These are phyloP conservation scores for Mollisia scopiformis DNA, from an alignment of 2,329 filamentous ascomycete genomes.

Conservation along the genomic window DNA sequence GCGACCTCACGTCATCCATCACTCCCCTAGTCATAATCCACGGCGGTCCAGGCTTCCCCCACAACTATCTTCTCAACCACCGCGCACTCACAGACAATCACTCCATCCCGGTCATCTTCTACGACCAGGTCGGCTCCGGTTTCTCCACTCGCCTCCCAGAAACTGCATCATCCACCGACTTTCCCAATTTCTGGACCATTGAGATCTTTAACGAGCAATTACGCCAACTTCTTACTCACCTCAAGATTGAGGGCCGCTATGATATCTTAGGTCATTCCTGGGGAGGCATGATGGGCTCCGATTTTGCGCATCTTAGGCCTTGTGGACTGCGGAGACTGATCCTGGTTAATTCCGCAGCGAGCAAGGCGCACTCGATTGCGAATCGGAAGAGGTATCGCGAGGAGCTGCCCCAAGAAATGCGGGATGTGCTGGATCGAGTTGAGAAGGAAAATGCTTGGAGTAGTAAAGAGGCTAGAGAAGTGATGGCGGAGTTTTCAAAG, in stretches of 20 bases:
- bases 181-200: slow-evolving; percentile 49
- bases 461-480: not conserved
- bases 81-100: slow-evolving; percentile 9
- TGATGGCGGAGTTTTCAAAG: slow-evolving; percentile 6
- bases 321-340: slow-evolving; percentile 42
- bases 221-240: slow-evolving; percentile 47
- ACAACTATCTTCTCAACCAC: slow-evolving; percentile 42
- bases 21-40: slow-evolving; percentile 43
- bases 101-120: slow-evolving; percentile 50
- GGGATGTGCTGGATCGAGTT: slow-evolving; percentile 21
- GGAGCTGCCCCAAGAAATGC: slow-evolving; percentile 27
- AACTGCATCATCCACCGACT: slow-evolving; percentile 39
- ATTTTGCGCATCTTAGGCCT: slow-evolving; percentile 43
- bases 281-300: slow-evolving; percentile 53
- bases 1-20: too few relatives aligned
- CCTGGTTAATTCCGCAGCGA: slow-evolving; percentile 33
- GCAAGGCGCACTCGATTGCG: slow-evolving; percentile 30
- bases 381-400: slow-evolving; percentile 25
- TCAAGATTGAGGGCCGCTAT: slow-evolving; percentile 43
- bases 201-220: slow-evolving; percentile 52
- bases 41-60: slow-evolving; percentile 49
- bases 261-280: slow-evolving; percentile 53
- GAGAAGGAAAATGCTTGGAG: slow-evolving; percentile 15
- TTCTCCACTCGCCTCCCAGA: slow-evolving; percentile 50
- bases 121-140: slow-evolving; percentile 57